Conservation (phyloP, 768 basidiomycete species). For the Suillus bovinus region DNA sequence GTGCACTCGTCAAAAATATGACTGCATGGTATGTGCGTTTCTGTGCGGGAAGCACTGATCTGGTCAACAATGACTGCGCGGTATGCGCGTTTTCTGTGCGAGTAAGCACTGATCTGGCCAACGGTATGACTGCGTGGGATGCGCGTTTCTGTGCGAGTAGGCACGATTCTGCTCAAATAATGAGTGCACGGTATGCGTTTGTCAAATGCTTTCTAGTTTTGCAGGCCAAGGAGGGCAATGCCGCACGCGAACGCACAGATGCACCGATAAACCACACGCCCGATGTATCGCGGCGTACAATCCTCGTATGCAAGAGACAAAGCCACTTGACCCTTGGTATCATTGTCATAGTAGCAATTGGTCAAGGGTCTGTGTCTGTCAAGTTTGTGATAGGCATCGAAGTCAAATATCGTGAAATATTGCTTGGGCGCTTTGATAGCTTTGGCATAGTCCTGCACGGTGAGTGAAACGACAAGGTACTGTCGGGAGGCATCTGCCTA, state of each 20-base stretch:
- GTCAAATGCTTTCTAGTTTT: neutral
- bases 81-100: neutral
- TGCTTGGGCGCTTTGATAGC: neutral
- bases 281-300: neutral
- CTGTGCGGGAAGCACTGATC: neutral
- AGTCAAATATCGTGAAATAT: neutral
- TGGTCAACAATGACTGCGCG: neutral
- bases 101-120: neutral
- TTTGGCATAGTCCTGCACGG: neutral
- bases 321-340: constrained; percentile 11
- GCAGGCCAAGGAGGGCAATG: constrained; percentile 10
- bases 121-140: neutral
- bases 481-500: constrained; percentile 12
- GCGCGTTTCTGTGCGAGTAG: neutral
- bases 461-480: constrained; percentile 5
- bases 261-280: constrained; percentile 11
- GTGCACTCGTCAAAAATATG: neutral
- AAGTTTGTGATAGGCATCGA: constrained; percentile 6
- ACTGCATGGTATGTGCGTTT: neutral
- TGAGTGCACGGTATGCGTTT: neutral
- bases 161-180: neutral
- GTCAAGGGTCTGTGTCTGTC: neutral
- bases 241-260: constrained; percentile 9
- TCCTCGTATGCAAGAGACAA: constrained; percentile 11
- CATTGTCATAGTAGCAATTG: constrained; percentile 9